Evolutionary conservation across 805 yeast genomes (phyloP).

Genomic region (Sungouiella thailandica): DNA sequence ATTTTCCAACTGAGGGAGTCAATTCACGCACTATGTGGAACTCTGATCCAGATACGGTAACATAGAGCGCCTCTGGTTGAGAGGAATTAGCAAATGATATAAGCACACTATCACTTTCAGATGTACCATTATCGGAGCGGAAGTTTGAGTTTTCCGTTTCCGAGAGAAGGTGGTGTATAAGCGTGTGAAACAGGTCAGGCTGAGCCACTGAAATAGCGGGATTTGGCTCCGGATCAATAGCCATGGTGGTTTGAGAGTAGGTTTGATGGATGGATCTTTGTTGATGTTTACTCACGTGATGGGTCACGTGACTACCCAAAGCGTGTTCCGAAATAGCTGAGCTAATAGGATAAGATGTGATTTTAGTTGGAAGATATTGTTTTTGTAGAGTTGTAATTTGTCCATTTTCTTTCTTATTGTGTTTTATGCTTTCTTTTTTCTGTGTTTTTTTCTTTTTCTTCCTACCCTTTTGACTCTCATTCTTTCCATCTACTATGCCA

Average conservation of each 20-base stretch:
- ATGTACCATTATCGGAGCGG: slow-evolving; percentile 3
- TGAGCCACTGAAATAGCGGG: background rate
- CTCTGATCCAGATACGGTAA: slow-evolving; percentile 2
- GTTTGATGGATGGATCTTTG: too few relatives aligned
- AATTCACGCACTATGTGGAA: slow-evolving; percentile 5
- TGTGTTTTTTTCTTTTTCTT: too few relatives aligned
- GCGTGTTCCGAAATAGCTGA: too few relatives aligned
- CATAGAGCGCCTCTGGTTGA: slow-evolving; percentile 11
- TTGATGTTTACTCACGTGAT: background rate
- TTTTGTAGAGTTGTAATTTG: too few relatives aligned
- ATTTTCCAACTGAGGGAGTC: background rate
- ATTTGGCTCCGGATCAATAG: background rate
- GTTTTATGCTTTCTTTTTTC: too few relatives aligned
- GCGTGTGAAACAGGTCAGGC: background rate
- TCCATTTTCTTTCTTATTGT: too few relatives aligned
- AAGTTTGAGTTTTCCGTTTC: background rate
- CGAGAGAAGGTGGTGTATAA: background rate
- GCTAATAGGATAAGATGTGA: too few relatives aligned
- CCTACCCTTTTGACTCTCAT: too few relatives aligned
- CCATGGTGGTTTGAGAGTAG: background rate
- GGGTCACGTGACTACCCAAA: background rate
- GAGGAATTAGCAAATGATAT: slow-evolving; percentile 6
- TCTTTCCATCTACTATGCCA: too few relatives aligned
- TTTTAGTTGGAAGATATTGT: too few relatives aligned
- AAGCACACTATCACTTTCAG: slow-evolving; percentile 1